Conservation (phyloP, 345 rosid species). For the Acer saccharum region DNA sequence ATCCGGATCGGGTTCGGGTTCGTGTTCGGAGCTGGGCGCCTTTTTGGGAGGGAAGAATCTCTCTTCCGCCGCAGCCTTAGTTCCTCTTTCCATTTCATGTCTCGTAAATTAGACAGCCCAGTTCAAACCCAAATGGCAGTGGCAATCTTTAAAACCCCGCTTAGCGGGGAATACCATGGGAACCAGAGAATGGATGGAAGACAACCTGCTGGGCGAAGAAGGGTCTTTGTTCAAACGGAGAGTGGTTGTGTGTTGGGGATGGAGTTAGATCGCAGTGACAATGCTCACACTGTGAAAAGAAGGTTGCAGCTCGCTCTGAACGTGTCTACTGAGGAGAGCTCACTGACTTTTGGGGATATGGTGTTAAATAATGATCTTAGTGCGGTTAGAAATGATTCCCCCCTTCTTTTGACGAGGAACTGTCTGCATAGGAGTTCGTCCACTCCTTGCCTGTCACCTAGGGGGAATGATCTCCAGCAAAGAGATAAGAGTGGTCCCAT, state of each 20-base stretch:
- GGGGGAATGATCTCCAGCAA: slow-evolving; percentile 77
- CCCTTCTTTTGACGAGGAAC: slow-evolving; percentile 82
- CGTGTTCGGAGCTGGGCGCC: slow-evolving; percentile 47
- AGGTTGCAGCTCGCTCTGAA: slow-evolving; percentile 93
- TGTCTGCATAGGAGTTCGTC: slow-evolving; percentile 88
- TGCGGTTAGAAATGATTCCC: slow-evolving; percentile 83
- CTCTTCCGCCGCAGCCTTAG: slow-evolving; percentile 45
- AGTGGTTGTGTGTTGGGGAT: slow-evolving; percentile 97
- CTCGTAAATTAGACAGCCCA: slow-evolving; percentile 88
- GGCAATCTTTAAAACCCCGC: slow-evolving; percentile 75
- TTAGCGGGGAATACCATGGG: slow-evolving; percentile 61
- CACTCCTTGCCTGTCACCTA: slow-evolving; percentile 96
- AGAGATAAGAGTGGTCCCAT: slow-evolving; percentile 85
- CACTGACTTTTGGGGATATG: slow-evolving; percentile 82
- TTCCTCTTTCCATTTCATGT: slow-evolving; percentile 64
- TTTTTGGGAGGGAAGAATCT: slow-evolving; percentile 45
- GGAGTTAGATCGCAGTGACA: slow-evolving; percentile 96
- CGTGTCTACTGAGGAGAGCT: slow-evolving; percentile 79
- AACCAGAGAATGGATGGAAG: slow-evolving; percentile 62
- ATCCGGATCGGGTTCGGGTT: slow-evolving; percentile 42
- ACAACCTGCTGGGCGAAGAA: slow-evolving; percentile 74
- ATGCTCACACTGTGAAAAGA: slow-evolving; percentile 88
- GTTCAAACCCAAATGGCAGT: slow-evolving; percentile 98
- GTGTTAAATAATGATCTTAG: slow-evolving; percentile 88
- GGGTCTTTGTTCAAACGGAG: slow-evolving; percentile 95